These are phyloP conservation scores for Colletotrichum sp. DNA, from an alignment of 2,329 filamentous ascomycete genomes.

Conservation along the genomic window DNA sequence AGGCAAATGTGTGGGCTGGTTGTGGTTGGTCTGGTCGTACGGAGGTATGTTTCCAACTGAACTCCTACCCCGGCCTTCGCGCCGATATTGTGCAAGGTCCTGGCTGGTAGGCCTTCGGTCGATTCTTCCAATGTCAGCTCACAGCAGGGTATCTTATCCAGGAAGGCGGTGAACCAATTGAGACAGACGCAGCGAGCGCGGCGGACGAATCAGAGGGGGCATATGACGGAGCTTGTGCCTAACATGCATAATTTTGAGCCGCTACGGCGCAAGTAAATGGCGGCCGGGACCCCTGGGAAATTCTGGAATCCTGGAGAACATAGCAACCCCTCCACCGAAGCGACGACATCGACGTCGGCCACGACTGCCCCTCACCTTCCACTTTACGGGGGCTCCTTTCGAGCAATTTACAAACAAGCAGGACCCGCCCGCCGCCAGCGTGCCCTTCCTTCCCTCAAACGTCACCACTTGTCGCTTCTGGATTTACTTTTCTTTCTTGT, in stretches of 20 bases:
- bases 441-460: background rate
- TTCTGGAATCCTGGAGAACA: conserved; percentile 27
- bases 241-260: conserved; percentile 20
- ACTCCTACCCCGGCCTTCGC: background rate
- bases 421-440: background rate
- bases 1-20: conserved; percentile 1
- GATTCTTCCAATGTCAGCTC: background rate
- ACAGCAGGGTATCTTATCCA: background rate
- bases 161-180: conserved; percentile 6
- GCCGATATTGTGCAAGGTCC: conserved; percentile 1
- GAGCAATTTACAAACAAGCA: conserved; percentile 2
- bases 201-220: background rate
- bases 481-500: background rate
- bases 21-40: background rate
- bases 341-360: background rate
- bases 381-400: background rate
- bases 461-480: background rate
- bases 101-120: background rate
- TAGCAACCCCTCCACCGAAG: conserved; percentile 20
- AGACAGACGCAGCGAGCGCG: background rate
- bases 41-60: conserved; percentile 6
- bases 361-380: conserved; percentile 13
- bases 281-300: conserved; percentile 14
- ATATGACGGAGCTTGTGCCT: background rate
- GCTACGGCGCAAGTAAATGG: background rate